Evolutionary conservation across 139 green algal species (phyloP).

Genomic region (Auxenochlorella pyrenoidosa): DNA sequence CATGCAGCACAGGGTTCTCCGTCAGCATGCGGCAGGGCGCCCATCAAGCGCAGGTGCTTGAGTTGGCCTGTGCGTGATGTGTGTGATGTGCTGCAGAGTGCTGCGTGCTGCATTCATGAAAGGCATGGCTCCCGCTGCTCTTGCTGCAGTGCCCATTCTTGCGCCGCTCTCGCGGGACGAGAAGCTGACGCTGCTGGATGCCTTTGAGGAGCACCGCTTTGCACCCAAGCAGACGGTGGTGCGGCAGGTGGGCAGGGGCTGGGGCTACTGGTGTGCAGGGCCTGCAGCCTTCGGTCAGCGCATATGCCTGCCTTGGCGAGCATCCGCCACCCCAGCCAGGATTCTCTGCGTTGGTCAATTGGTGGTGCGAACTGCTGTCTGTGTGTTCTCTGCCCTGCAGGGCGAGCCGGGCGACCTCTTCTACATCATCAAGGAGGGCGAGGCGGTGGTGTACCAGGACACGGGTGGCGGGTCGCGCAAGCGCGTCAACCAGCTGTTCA

Average conservation of each 20-base stretch:
- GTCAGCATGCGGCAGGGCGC: no score
- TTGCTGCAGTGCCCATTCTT: slow-evolving; percentile 80
- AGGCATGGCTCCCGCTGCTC: not conserved
- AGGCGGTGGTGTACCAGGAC: slow-evolving; percentile 87
- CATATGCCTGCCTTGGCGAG: not conserved
- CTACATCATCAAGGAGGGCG: slow-evolving; percentile 96
- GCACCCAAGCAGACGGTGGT: slow-evolving; percentile 45
- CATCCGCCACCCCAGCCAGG: not conserved
- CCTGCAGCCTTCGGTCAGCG: not conserved
- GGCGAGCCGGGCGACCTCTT: slow-evolving; percentile 88
- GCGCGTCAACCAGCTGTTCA: slow-evolving; percentile 95
- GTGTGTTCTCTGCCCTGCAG: not conserved
- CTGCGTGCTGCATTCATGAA: not conserved
- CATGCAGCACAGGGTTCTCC: not conserved
- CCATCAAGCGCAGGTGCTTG: no score
- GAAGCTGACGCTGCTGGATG: slow-evolving; percentile 82
- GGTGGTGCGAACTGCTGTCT: not conserved
- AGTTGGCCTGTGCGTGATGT: no score
- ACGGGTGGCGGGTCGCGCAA: slow-evolving; percentile 51
- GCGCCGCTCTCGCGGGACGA: slow-evolving; percentile 80
- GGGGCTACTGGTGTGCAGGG: not conserved
- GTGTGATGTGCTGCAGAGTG: not conserved
- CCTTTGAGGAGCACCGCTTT: slow-evolving; percentile 77
- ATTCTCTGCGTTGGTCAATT: no score
- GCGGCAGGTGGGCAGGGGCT: slow-evolving; percentile 43